A percentile compares a stretch with the other conserved stretches of the same genome.
Evolutionary conservation across 805 yeast species (phyloP).

Genomic region (Teunomyces panamensis): DNA sequence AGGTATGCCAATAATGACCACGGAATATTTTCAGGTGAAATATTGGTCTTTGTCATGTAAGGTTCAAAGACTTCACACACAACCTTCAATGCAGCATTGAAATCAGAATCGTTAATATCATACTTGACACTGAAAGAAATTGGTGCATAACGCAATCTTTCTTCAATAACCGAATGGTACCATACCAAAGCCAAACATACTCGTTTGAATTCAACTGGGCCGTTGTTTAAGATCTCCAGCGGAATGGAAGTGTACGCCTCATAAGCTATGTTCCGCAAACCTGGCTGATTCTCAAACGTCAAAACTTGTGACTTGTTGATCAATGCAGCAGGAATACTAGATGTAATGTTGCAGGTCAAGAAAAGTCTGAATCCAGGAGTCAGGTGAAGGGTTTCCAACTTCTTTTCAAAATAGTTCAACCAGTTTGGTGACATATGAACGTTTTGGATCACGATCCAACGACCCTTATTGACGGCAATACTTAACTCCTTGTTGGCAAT

Average conservation of each 20-base stretch:
- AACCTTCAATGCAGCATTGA: slow-evolving; percentile 45
- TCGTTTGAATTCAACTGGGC: slow-evolving; percentile 45
- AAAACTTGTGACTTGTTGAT: slow-evolving; percentile 54
- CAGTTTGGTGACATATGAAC: slow-evolving; percentile 69
- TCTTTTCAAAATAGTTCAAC: slow-evolving; percentile 53
- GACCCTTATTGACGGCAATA: slow-evolving; percentile 45
- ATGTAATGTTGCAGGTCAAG: slow-evolving; percentile 55
- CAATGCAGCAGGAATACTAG: slow-evolving; percentile 54
- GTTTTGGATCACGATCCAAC: slow-evolving; percentile 80
- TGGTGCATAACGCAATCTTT: slow-evolving; percentile 58
- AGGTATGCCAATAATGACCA: slow-evolving; percentile 53
- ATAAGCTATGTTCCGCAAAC: slow-evolving; percentile 48
- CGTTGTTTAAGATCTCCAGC: slow-evolving; percentile 11
- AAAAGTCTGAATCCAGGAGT: slow-evolving; percentile 51
- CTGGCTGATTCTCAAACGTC: slow-evolving; percentile 61
- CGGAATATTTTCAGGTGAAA: slow-evolving; percentile 34
- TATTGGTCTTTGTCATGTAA: slow-evolving; percentile 5
- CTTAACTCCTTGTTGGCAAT: slow-evolving; percentile 55
- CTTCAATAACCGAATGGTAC: slow-evolving; percentile 66
- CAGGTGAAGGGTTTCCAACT: slow-evolving; percentile 27
- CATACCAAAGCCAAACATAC: slow-evolving; percentile 59
- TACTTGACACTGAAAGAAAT: slow-evolving; percentile 58
- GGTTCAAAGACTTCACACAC: slow-evolving; percentile 40
- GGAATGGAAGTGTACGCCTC: slow-evolving; percentile 31
- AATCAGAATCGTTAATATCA: slow-evolving; percentile 76